Base-by-base conservation (phyloP, 2,329 filamentous ascomycete genomes). In the Fusarium humuli region DNA sequence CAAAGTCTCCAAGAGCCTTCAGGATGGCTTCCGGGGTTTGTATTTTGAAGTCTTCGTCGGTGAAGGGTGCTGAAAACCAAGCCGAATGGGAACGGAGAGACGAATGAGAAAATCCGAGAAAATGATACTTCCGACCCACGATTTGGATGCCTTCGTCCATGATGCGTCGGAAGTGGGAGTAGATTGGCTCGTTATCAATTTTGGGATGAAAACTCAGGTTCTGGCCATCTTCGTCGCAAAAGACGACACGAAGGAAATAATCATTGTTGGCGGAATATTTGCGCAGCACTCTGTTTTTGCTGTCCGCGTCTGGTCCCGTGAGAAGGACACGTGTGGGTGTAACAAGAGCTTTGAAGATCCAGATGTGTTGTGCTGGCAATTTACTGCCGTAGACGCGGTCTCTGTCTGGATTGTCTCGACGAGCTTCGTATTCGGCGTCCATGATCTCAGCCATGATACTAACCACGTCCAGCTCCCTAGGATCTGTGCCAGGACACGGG, bases 81-180 rank as follows among this genome's bases (percentile, higher is more conserved):
- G 87, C 89, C 0, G 90, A 89, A 62, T 93, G 91, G 1, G 88
- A 85, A 14, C 92, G 85, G 6, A 95, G 83, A 0, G 92, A 94
- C 0, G 92, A 95, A 77, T 94, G 91, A 0, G 92, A 94, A 77
- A 94, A 95, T 0, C 92, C 92, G 0, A 95, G 82, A 73, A 94
- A 95, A 0, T 80, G 79, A 73, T 89, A 94, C 1, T 78, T 75
- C 14, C 89, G 83, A 1, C 89, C 91, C 5, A 86, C 91, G 56
- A 95, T 87, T 1, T 80, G 74, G 29, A 97, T 87, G 0, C 89
- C 90, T 0, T 83, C 74, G 4, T 81, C 77, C 11, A 96, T 82
- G 0, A 93, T 80, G 0, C 75, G 67, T 55, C 86, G 86, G 77
- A 94, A 94, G 1, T 90, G 87, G 0, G 77, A 71, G 65, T 88